These are phyloP conservation scores for Coniochaeta prunicola DNA, from an alignment of 2,329 filamentous ascomycete genomes.

Conservation along the genomic window DNA sequence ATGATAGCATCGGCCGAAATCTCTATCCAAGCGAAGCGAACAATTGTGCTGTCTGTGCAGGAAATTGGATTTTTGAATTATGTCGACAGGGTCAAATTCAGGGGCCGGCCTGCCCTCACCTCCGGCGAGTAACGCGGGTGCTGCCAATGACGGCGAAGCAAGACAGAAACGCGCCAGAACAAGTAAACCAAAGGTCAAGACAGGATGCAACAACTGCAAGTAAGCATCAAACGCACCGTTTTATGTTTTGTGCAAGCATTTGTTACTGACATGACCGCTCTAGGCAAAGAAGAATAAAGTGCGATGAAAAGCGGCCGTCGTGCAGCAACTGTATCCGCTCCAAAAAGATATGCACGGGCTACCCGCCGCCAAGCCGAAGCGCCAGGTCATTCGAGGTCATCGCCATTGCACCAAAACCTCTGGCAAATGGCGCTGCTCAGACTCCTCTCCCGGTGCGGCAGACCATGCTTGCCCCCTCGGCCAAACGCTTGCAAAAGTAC, in stretches of 20 bases:
- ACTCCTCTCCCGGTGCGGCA: conserved; percentile 11
- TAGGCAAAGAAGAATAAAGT: conserved; percentile 57
- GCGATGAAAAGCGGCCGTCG: conserved; percentile 54
- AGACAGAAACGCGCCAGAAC: conserved; percentile 38
- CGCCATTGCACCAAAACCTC: conserved; percentile 41
- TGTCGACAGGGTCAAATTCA: background rate
- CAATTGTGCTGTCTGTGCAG: background rate
- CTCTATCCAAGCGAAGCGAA: background rate
- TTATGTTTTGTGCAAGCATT: background rate
- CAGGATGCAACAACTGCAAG: conserved; percentile 63
- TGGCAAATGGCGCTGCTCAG: conserved; percentile 11
- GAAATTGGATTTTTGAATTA: background rate
- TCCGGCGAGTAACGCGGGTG: conserved; percentile 2
- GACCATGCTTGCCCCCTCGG: conserved; percentile 12
- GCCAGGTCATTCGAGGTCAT: conserved; percentile 38
- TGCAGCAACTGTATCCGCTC: conserved; percentile 54
- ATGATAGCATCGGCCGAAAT: background rate
- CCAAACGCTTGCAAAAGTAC: conserved; percentile 12
- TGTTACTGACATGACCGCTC: background rate
- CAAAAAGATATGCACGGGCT: conserved; percentile 52
- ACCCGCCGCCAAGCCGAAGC: conserved; percentile 48
- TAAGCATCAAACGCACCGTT: conserved; percentile 27
- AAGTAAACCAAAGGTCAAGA: conserved; percentile 58
- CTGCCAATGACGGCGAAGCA: conserved; percentile 16
- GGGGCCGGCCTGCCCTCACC: background rate